Conservation (phyloP, 2,329 filamentous ascomycete species). For the Cytospora mali region DNA sequence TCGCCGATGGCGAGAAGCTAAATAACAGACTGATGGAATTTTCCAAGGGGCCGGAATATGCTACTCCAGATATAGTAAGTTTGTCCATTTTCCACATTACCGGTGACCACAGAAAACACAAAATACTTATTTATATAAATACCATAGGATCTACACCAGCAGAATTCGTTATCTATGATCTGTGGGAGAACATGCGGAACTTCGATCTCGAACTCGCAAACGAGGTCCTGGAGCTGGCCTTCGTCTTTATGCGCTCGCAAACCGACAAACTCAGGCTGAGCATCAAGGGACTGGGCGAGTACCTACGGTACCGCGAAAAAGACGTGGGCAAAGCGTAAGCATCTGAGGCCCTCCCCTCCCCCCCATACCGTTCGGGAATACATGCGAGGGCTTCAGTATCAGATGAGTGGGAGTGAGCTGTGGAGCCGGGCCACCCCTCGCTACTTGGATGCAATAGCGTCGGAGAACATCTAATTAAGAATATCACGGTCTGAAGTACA, state of each 20-base stretch:
- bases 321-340: conserved; percentile 45
- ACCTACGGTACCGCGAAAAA: conserved; percentile 42
- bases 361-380: conserved; percentile 37
- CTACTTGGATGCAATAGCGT: conserved; percentile 27
- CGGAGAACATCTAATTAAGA: too few species aligned
- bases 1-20: conserved; percentile 42
- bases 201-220: conserved; percentile 41
- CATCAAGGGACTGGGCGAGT: conserved; percentile 36
- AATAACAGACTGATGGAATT: too few species aligned
- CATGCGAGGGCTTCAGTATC: conserved; percentile 39
- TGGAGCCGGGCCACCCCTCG: conserved; percentile 36
- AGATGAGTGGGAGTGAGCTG: conserved; percentile 34
- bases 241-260: conserved; percentile 46
- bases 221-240: conserved; percentile 40
- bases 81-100: too few species aligned
- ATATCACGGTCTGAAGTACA: too few species aligned
- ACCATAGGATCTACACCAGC: conserved; percentile 31
- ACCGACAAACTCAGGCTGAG: conserved; percentile 36
- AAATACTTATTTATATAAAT: too few species aligned
- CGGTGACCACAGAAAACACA: too few species aligned
- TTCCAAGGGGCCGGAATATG: too few species aligned
- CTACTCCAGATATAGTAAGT: too few species aligned
- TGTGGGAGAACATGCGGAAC: conserved; percentile 44
- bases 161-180: conserved; percentile 44
- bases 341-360: background rate